A percentile compares a stretch with the other conserved stretches of the same genome.
These are phyloP conservation scores for Gossypioides kirkii DNA, from an alignment of 345 rosid species.

Conservation along the genomic window DNA sequence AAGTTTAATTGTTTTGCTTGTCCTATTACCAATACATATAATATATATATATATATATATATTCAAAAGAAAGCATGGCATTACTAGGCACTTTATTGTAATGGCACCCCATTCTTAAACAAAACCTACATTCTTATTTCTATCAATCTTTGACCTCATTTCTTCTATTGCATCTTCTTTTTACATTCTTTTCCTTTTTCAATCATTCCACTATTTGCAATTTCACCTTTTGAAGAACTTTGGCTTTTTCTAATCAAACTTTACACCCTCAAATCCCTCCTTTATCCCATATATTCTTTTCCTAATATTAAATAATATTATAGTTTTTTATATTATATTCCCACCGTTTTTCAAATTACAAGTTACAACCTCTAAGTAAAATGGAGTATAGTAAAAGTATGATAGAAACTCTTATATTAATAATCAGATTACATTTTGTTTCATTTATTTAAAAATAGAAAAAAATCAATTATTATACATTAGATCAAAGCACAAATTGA, in stretches of 20 bases:
- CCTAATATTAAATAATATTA: not conserved
- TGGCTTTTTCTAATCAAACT: not conserved
- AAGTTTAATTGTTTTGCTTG: no score
- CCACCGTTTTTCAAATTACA: no score
- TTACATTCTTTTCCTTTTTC: not conserved
- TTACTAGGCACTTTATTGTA: not conserved
- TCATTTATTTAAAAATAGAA: fast-evolving
- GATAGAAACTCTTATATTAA: fast-evolving
- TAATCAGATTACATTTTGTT: fast-evolving
- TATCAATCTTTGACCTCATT: not conserved
- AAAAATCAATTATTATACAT: no score
- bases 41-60: no score
- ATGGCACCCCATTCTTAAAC: not conserved
- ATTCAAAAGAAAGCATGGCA: not conserved
- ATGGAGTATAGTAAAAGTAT: no score
- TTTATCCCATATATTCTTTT: not conserved
- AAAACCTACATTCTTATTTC: not conserved
- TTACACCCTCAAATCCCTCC: not conserved
- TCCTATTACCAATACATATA: no score
- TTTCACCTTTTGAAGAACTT: not conserved
- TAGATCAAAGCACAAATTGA: no score
- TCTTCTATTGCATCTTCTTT: not conserved
- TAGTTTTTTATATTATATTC: no score
- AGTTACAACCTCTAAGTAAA: no score
- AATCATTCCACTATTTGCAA: constrained; percentile 3